Conservation (phyloP, 441 rosid genomes). For the Adansonia grandidieri region DNA sequence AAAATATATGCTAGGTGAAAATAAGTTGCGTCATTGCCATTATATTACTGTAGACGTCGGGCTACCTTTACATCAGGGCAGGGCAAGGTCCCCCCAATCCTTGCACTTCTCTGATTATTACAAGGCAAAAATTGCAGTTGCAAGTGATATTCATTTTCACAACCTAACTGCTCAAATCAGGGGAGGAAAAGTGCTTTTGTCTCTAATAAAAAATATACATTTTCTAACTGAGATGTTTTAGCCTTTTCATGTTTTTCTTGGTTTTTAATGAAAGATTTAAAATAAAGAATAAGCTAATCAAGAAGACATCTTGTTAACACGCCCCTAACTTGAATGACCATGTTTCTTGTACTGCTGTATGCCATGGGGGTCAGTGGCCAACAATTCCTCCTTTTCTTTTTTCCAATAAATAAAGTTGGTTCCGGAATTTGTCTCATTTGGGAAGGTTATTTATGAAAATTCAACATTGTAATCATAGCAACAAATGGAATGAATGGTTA, state of each 20-base stretch:
- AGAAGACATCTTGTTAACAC: not conserved
- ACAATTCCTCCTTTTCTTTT: not conserved
- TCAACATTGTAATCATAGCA: constrained; percentile 3
- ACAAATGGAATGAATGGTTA: not conserved
- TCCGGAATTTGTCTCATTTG: constrained; percentile 16
- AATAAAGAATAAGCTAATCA: not conserved
- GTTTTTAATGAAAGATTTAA: constrained; percentile 10
- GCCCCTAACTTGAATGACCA: not conserved
- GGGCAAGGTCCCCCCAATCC: not conserved
- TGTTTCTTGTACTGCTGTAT: constrained; percentile 2
- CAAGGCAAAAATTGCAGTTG: constrained; percentile 4
- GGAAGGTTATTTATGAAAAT: not conserved
- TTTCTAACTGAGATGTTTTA: not conserved
- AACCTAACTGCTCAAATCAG: constrained; percentile 1
- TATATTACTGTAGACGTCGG: not conserved
- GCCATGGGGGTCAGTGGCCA: not conserved
- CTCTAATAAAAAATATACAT: not conserved
- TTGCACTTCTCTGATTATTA: not conserved
- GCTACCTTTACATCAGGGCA: not conserved
- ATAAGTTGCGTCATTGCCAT: not conserved
- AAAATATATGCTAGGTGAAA: not conserved
- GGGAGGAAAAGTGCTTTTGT: constrained; percentile 14
- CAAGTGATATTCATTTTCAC: constrained; percentile 13
- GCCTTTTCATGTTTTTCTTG: constrained; percentile 4
- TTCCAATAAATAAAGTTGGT: not conserved